These are phyloP conservation scores for Candida palmyrensis DNA, from an alignment of 805 yeast genomes.

Conservation along the genomic window DNA sequence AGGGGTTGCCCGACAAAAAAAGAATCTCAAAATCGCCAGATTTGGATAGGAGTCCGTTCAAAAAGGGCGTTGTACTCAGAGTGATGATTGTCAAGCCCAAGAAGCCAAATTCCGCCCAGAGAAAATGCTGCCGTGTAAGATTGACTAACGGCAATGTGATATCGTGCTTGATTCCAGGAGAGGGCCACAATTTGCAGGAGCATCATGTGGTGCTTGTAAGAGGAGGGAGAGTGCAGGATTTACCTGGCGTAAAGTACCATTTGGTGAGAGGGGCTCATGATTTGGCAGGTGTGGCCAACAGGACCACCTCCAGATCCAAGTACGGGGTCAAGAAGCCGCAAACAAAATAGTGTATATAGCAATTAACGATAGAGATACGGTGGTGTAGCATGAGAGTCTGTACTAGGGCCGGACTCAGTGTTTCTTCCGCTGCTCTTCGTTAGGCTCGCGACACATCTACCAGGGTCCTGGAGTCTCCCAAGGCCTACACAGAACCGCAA, in stretches of 20 bases:
- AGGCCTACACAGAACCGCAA: too few species aligned
- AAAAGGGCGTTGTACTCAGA: slow-evolving; percentile 88
- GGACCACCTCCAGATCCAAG: slow-evolving; percentile 84
- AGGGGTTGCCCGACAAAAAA: slow-evolving; percentile 45
- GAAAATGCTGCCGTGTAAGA: slow-evolving; percentile 95
- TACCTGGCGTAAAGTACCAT: slow-evolving; percentile 97
- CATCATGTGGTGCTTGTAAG: slow-evolving; percentile 93
- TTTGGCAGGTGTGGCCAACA: slow-evolving; percentile 90
- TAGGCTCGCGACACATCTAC: not conserved
- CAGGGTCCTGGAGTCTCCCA: too few species aligned
- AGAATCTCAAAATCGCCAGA: slow-evolving; percentile 67
- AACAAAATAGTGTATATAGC: slow-evolving; percentile 26
- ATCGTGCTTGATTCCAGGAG: slow-evolving; percentile 95
- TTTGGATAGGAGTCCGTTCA: slow-evolving; percentile 75
- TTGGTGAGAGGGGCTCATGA: slow-evolving; percentile 91
- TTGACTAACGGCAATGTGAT: slow-evolving; percentile 84
- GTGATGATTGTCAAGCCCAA: slow-evolving; percentile 96
- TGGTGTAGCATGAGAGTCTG: too few species aligned
- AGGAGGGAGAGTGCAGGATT: slow-evolving; percentile 98
- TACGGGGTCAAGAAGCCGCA: slow-evolving; percentile 90
- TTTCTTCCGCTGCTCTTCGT: not conserved
- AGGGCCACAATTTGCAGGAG: slow-evolving; percentile 97
- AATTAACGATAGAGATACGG: too few species aligned
- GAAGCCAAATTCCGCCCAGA: slow-evolving; percentile 96
- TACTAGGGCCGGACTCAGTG: not conserved